Evolutionary conservation across 2,329 filamentous ascomycete species (phyloP).

Genomic region (Fusarium nelsonii): DNA sequence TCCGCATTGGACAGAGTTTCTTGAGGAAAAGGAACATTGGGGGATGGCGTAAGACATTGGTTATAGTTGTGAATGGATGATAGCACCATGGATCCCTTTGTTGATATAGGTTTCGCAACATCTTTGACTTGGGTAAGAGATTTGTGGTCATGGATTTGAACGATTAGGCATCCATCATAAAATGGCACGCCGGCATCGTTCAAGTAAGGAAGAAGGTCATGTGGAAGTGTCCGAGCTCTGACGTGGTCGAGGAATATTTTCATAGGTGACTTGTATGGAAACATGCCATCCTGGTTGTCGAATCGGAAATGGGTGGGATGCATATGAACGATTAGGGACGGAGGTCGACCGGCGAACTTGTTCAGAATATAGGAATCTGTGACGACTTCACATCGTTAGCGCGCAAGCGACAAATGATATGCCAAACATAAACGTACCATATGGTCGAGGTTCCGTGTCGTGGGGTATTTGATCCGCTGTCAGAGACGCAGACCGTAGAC

Average conservation of each 20-base stretch:
- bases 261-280: conserved; percentile 94
- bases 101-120: conserved; percentile 62
- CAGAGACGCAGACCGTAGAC: conserved; percentile 62
- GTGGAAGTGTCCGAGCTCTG: conserved; percentile 80
- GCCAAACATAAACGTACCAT: conserved; percentile 56
- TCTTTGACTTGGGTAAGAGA: conserved; percentile 72
- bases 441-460: conserved; percentile 62
- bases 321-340: conserved; percentile 88
- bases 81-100: conserved; percentile 72
- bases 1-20: conserved; percentile 60
- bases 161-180: conserved; percentile 95
- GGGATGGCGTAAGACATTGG: conserved; percentile 88
- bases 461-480: conserved; percentile 57
- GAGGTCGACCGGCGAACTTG: conserved; percentile 79
- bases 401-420: not conserved
- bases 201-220: conserved; percentile 87
- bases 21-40: conserved; percentile 81
- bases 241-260: conserved; percentile 82
- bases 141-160: conserved; percentile 92
- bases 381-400: conserved; percentile 67
- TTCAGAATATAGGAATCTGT: conserved; percentile 83
- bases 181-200: conserved; percentile 78
- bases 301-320: conserved; percentile 90
- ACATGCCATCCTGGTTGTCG: conserved; percentile 93
- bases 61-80: conserved; percentile 96